Evolutionary conservation across 768 basidiomycete genomes (phyloP), one percentile per base, ranked within the genome.

Genomic region (Podaxis sp.): DNA sequence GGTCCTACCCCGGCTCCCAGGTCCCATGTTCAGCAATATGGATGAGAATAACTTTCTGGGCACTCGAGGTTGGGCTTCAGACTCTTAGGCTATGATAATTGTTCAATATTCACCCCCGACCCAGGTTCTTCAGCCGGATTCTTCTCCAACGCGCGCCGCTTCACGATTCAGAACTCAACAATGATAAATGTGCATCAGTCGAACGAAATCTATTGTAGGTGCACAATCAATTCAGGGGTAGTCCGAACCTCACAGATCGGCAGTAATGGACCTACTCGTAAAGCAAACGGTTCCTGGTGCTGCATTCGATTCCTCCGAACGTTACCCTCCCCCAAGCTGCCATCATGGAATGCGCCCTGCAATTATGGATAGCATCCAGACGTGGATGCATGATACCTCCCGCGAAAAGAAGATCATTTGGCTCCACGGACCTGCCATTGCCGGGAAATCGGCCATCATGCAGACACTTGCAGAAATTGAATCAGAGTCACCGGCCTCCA

Each of bases 381-480:
- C 15, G 15, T 43, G 41, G 41, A 43, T 43, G 41, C 41, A 43
- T 43, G 41, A 43, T 8, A 13, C 12, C 41, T 15, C 41, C 41
- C 41, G 41, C n/a, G 41, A n/a, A 43, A 43, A 43, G 15, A 43
- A 43, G 41, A 43, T 43, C 41, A 15, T 43, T n/a, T 43, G 41
- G 41, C n/a, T 43, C 5, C 13, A 43, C 4, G 57, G 47, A 22
- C 43, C 57, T 29, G 57, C 57, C 8, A 43, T 27, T 29, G 57
- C 50, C 1, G 57, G 55, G 15, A 57, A 57, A 29, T 57, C 55
- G 1, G 41, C 55, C 17, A 27, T 57, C 38, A 43, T 57, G 57
- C 43, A 58, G 47, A 58, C 13, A 19, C 15, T 58, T 37, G 57
- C 41, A 2, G 57, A 58, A 43, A n/a, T 43, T 8, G n/a, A 19